phyloP scores from a whole-genome alignment of 2,329 filamentous ascomycete species.

The Elsinoe batatas region DNA sequence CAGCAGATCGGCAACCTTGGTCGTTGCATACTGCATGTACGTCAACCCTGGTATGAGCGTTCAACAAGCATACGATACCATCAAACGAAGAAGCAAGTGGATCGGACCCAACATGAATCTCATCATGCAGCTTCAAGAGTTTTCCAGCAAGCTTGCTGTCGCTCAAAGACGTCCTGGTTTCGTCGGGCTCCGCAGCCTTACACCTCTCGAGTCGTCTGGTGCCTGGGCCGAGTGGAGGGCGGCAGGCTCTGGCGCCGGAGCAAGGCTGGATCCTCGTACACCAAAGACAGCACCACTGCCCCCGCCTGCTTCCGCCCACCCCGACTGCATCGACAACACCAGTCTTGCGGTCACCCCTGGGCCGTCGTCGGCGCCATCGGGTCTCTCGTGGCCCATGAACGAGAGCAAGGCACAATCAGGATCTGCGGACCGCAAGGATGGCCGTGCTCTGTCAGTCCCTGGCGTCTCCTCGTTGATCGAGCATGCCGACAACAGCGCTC shows the following conservation, averaged over 20 bases:
- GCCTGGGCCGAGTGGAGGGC: slow-evolving; percentile 24
- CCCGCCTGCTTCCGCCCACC: slow-evolving; percentile 28
- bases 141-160: slow-evolving; percentile 41
- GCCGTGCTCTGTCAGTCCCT: slow-evolving; percentile 10
- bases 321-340: slow-evolving; percentile 19
- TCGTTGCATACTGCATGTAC: slow-evolving; percentile 77
- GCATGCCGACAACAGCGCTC: slow-evolving; percentile 41
- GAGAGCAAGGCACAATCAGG: slow-evolving; percentile 20
- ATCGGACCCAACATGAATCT: slow-evolving; percentile 88
- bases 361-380: slow-evolving; percentile 58
- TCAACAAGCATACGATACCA: slow-evolving; percentile 73
- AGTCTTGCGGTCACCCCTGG: slow-evolving; percentile 37
- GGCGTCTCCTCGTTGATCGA: slow-evolving; percentile 9
- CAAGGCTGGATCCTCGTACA: slow-evolving; percentile 12
- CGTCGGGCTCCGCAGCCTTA: slow-evolving; percentile 23
- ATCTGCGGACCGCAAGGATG: slow-evolving; percentile 2
- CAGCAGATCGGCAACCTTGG: slow-evolving; percentile 73
- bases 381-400: slow-evolving; percentile 48
- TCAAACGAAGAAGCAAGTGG: slow-evolving; percentile 74
- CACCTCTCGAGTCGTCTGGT: slow-evolving; percentile 26
- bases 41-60: slow-evolving; percentile 66
- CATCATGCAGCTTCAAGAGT: slow-evolving; percentile 81
- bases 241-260: slow-evolving; percentile 29
- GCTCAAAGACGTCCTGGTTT: slow-evolving; percentile 24
- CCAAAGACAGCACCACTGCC: slow-evolving; percentile 54